phyloP scores from a whole-genome alignment of 1,284 basidiomycete species.

The Athelia psychrophila region DNA sequence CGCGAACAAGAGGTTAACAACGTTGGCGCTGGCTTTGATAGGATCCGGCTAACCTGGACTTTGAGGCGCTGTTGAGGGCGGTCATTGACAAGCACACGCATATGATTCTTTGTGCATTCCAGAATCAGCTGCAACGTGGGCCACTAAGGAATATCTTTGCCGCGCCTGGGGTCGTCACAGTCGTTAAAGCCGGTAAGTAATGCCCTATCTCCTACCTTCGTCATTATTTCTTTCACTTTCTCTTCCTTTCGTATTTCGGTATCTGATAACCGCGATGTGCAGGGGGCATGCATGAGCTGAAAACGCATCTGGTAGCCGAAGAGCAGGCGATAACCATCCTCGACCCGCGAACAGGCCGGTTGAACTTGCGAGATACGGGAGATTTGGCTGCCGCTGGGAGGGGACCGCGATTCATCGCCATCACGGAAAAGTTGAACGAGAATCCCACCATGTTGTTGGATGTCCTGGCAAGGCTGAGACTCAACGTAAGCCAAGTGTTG shows the following conservation, averaged over 20 bases:
- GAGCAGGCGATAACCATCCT: conserved; percentile 70
- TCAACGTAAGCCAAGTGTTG: conserved; percentile 40
- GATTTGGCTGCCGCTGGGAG: conserved; percentile 72
- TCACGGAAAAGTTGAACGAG: conserved; percentile 62
- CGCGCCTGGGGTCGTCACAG: conserved; percentile 49
- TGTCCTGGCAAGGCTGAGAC: conserved; percentile 50
- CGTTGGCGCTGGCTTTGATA: no score
- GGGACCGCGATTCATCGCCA: conserved; percentile 52
- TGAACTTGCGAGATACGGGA: conserved; percentile 70
- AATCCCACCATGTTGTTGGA: conserved; percentile 54
- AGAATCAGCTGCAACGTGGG: conserved; percentile 48
- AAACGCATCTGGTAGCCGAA: conserved; percentile 67
- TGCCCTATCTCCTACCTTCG: conserved; percentile 1
- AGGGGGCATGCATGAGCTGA: conserved; percentile 57
- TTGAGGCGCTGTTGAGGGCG: conserved; percentile 58
- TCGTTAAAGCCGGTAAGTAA: conserved; percentile 50
- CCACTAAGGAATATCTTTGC: conserved; percentile 53
- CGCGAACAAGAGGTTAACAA: no score
- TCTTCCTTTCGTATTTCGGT: no score
- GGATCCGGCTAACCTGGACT: conserved; percentile 67
- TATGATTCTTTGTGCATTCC: conserved; percentile 54
- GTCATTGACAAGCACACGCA: conserved; percentile 61
- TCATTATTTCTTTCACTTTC: no score
- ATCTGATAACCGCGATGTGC: conserved; percentile 5
- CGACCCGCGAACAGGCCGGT: conserved; percentile 68